These are phyloP conservation scores for Parietaria judaica DNA, from an alignment of 306 rosid genomes.

Conservation along the genomic window DNA sequence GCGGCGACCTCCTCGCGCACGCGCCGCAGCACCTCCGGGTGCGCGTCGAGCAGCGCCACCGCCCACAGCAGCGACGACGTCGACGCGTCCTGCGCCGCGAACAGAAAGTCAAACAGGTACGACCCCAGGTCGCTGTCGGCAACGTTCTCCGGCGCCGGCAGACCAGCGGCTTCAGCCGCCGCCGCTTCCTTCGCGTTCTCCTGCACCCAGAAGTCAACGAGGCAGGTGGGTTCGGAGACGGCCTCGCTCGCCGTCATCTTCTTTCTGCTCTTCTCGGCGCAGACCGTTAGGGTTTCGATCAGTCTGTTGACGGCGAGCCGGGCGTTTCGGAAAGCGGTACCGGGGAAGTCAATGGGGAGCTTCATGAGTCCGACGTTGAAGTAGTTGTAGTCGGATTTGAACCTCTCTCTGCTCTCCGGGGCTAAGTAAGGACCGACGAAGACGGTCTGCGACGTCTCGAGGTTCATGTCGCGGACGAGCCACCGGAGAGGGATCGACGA, in stretches of 20 bases:
- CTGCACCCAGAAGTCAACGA: slow-evolving; percentile 86
- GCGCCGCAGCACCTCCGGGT: slow-evolving; percentile 44
- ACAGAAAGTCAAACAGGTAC: slow-evolving; percentile 75
- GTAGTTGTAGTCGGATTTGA: slow-evolving; percentile 51
- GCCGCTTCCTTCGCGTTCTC: slow-evolving; percentile 41
- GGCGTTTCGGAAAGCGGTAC: slow-evolving; percentile 68
- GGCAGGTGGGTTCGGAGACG: slow-evolving; percentile 48
- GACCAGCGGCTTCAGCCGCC: slow-evolving; percentile 18
- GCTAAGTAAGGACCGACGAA: slow-evolving; percentile 76
- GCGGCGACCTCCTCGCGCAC: slow-evolving; percentile 49
- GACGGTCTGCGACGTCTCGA: slow-evolving; percentile 73
- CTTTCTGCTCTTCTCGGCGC: slow-evolving; percentile 40
- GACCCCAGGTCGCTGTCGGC: slow-evolving; percentile 50
- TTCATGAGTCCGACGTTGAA: slow-evolving; percentile 84
- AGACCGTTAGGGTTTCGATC: slow-evolving; percentile 26
- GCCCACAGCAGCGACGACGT: slow-evolving; percentile 92
- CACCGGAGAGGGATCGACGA: slow-evolving; percentile 43
- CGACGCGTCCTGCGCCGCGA: slow-evolving; percentile 85
- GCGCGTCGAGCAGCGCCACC: slow-evolving; percentile 59
- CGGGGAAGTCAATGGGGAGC: slow-evolving; percentile 73
- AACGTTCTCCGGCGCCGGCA: slow-evolving; percentile 30
- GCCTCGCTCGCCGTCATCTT: slow-evolving; percentile 31
- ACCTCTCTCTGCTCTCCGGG: slow-evolving; percentile 34
- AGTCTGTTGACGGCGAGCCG: slow-evolving; percentile 67
- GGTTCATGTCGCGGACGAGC: slow-evolving; percentile 67